These are phyloP conservation scores for Cynara cardunculus DNA, from an alignment of 129 eudicot genomes.

Conservation along the genomic window DNA sequence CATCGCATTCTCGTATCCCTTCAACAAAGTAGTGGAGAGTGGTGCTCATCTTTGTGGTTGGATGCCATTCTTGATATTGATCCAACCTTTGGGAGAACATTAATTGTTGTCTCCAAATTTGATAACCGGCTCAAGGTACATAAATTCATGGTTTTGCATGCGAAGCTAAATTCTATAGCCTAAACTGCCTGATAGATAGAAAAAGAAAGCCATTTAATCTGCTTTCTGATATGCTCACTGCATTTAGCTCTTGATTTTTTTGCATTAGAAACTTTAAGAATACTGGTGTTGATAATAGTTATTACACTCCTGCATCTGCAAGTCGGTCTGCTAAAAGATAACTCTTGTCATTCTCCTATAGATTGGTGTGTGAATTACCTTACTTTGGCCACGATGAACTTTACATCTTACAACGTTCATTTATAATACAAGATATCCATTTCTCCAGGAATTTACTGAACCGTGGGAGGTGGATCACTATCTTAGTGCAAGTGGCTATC, in stretches of 20 bases:
- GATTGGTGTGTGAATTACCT: too few species aligned
- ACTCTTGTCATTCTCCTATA: background rate
- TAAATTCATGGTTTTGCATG: background rate
- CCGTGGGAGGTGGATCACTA: slow-evolving; percentile 96
- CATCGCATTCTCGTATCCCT: slow-evolving; percentile 92
- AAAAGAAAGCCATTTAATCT: background rate
- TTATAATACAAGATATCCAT: background rate
- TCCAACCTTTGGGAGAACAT: slow-evolving; percentile 79
- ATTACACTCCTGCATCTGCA: background rate
- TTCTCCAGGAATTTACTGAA: slow-evolving; percentile 75
- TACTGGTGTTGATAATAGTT: background rate
- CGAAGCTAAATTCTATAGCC: background rate
- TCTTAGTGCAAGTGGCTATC: slow-evolving; percentile 94
- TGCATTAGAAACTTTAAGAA: background rate
- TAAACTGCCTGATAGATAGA: background rate
- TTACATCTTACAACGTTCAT: background rate
- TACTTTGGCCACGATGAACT: background rate
- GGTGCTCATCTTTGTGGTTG: slow-evolving; percentile 99
- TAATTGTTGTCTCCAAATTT: slow-evolving; percentile 90
- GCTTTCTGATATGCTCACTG: background rate
- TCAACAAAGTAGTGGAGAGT: slow-evolving; percentile 97
- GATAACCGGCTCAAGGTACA: slow-evolving; percentile 95
- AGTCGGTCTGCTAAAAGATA: background rate
- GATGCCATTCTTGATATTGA: slow-evolving; percentile 90
- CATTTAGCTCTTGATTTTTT: background rate